A percentile compares a stretch with the other conserved stretches of the same genome.
These are phyloP conservation scores for Gynandropsis gynandra DNA, from an alignment of 345 rosid species.

Conservation along the genomic window DNA sequence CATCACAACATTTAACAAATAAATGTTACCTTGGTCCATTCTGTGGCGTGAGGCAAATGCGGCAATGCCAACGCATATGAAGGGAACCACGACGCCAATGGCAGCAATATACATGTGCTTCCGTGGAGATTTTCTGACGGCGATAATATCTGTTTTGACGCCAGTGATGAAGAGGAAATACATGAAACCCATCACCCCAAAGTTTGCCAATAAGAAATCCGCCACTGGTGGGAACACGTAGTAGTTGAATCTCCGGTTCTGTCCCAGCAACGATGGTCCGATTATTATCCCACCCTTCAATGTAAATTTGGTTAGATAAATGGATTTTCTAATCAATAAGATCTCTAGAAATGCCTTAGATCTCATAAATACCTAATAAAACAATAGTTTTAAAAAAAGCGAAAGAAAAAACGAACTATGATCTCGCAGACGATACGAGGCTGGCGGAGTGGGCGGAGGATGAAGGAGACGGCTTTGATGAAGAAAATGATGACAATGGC, in stretches of 20 bases:
- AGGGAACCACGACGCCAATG: slow-evolving; percentile 33
- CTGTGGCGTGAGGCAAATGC: slow-evolving; percentile 22
- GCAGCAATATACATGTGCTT: slow-evolving; percentile 34
- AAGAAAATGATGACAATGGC: slow-evolving; percentile 31
- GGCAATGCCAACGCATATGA: not conserved
- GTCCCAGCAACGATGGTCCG: slow-evolving; percentile 69
- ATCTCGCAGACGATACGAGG: slow-evolving; percentile 66
- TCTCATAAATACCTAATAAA: no score
- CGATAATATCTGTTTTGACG: slow-evolving; percentile 40
- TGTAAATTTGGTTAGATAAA: not conserved
- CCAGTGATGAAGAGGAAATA: slow-evolving; percentile 47
- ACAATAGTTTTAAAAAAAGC: not conserved
- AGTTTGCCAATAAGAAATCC: slow-evolving; percentile 36
- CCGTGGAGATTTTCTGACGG: slow-evolving; percentile 33
- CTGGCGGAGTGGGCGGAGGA: slow-evolving; percentile 66
- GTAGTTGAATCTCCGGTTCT: slow-evolving; percentile 27
- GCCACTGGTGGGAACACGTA: slow-evolving; percentile 37
- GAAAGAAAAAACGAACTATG: slow-evolving; percentile 35
- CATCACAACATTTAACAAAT: no score
- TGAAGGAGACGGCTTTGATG: slow-evolving; percentile 32
- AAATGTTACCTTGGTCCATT: slow-evolving; percentile 24
- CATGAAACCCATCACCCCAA: slow-evolving; percentile 52
- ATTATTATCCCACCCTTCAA: slow-evolving; percentile 66
- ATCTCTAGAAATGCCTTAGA: no score
- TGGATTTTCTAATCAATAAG: no score